Evolutionary conservation across 2,329 filamentous ascomycete species (phyloP), one percentile per base, ranked within the genome.

Genomic region (Hypoxylon sp.): DNA sequence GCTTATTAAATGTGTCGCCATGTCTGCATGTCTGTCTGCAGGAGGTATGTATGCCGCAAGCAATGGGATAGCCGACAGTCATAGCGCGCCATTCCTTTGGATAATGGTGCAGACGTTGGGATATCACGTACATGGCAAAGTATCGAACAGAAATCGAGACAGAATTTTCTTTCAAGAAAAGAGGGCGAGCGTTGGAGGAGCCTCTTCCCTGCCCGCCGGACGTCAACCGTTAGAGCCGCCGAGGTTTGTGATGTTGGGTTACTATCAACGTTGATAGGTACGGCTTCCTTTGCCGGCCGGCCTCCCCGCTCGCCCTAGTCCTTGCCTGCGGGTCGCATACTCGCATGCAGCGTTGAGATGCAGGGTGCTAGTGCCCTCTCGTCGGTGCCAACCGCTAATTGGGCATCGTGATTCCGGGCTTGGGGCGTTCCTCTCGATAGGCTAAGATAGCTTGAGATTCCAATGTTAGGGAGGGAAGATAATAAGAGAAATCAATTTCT

Each of bases 191-290:
- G 38, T 54, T 61, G 55, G 32, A 61, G 66, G 66, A 69, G 44
- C 52, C 40, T 58, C 49, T 69, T 59, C 66, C 66, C 59, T 67
- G 66, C 49, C 36, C 28, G 4, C 54, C 42, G 56, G 54, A 61
- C 65, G 62, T 63, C 54, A 62, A 54, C 53, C 56, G 44, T 57
- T 50, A 55, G 60, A 61, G 64, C 60, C 56, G 57, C 64, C 55
- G 61, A 64, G 18, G 57, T 55, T 54, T 45, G 50, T 61, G 67
- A 69, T 64, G 64, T 61, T 42, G 57, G 57, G 53, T 50, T 40
- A 51, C 53, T 38, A 53, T 67, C 53, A 33, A 14, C 16, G 38
- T 46, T 67, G 64, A 69, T 67, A 69, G 67, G 64, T 46, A 67
- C 67, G 64, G 67, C 50, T 62, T 51, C 40, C 49, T 38, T 44